Conservation (phyloP, 1,139 yeast genomes). For the Petasospora fabianii region DNA sequence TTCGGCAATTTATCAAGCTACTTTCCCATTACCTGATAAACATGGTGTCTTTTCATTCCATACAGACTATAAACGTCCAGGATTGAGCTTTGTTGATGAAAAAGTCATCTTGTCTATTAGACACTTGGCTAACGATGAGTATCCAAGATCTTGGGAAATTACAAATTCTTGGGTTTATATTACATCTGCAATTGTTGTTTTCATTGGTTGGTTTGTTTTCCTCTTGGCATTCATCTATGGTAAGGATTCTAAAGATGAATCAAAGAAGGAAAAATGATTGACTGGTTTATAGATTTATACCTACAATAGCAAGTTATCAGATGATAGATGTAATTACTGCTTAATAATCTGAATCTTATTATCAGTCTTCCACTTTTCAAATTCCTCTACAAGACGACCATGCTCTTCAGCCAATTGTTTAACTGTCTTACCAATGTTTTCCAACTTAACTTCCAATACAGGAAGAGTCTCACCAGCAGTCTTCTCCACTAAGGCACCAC, state of each 20-base stretch:
- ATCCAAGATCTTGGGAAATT: slow-evolving; percentile 89
- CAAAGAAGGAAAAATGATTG: slow-evolving; percentile 26
- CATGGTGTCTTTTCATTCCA: slow-evolving; percentile 94
- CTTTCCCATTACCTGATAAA: slow-evolving; percentile 85
- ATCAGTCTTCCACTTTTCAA: slow-evolving; percentile 64
- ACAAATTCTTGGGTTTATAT: slow-evolving; percentile 91
- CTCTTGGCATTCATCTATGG: slow-evolving; percentile 51
- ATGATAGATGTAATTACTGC: too few species aligned
- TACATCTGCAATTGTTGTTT: slow-evolving; percentile 65
- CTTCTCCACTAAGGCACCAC: slow-evolving; percentile 86
- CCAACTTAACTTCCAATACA: slow-evolving; percentile 57
- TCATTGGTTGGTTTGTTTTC: slow-evolving; percentile 72
- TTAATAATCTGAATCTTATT: slow-evolving; percentile 64
- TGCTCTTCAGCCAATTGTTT: slow-evolving; percentile 45
- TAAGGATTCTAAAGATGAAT: slow-evolving; percentile 21
- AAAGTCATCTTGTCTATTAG: slow-evolving; percentile 77
- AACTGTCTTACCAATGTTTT: slow-evolving; percentile 41
- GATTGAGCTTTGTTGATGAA: slow-evolving; percentile 64
- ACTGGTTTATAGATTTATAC: too few species aligned
- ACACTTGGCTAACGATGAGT: slow-evolving; percentile 95
- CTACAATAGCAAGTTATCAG: too few species aligned
- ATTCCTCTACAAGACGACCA: slow-evolving; percentile 45
- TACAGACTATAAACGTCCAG: slow-evolving; percentile 76
- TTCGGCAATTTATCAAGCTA: slow-evolving; percentile 44
- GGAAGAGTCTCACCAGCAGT: slow-evolving; percentile 73